Evolutionary conservation across 75 land plant genomes (phyloP).

Genomic region (Chamaecyparis obtusa): DNA sequence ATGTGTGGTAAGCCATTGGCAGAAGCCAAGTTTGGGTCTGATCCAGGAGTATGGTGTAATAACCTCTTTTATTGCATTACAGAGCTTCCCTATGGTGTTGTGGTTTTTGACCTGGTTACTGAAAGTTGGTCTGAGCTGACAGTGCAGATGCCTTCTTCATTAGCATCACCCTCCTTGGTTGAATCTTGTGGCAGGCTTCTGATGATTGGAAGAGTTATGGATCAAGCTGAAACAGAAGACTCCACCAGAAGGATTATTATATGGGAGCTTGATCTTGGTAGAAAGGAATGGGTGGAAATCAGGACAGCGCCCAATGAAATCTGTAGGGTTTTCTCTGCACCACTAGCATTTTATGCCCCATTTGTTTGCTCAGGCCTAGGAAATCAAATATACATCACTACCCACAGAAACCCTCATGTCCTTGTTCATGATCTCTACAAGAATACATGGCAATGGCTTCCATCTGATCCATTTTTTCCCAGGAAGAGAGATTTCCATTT

Average conservation of each 20-base stretch:
- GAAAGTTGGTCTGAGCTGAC: conserved; percentile 32
- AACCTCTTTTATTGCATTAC: conserved; percentile 27
- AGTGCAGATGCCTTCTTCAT: conserved; percentile 25
- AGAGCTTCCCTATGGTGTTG: conserved; percentile 38
- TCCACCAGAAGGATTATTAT: background rate
- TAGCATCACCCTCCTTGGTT: conserved; percentile 37
- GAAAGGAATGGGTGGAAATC: conserved; percentile 19
- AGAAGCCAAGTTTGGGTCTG: conserved; percentile 33
- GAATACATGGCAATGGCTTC: conserved; percentile 28
- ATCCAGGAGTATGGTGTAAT: conserved; percentile 36
- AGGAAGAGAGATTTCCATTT: conserved; percentile 25
- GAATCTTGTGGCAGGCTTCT: conserved; percentile 21
- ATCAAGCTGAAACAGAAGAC: background rate
- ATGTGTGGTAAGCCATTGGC: conserved; percentile 31
- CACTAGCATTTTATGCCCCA: conserved; percentile 16
- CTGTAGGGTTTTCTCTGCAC: conserved; percentile 13
- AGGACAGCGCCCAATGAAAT: conserved; percentile 13
- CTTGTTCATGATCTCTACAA: conserved; percentile 6
- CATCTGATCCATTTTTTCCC: conserved; percentile 28
- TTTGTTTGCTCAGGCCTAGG: conserved; percentile 27
- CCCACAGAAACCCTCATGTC: conserved; percentile 18
- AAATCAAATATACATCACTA: conserved; percentile 19
- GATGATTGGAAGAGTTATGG: conserved; percentile 29
- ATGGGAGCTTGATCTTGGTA: conserved; percentile 14
- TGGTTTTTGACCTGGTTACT: conserved; percentile 14